phyloP scores from a whole-genome alignment of 352 stramenopile genomes.

The Pythium chondricola region DNA sequence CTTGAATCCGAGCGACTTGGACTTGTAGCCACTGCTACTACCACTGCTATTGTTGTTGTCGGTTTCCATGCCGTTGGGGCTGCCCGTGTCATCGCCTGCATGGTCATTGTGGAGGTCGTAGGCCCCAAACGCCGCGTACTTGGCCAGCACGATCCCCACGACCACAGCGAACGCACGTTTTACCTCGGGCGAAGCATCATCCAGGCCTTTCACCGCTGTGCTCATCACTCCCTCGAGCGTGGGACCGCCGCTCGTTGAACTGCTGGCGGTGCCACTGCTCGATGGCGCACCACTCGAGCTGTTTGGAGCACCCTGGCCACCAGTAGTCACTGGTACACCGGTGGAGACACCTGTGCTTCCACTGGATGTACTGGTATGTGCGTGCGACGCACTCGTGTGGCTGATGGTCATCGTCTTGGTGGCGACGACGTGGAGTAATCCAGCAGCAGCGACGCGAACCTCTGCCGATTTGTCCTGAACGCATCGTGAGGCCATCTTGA shows the following conservation, averaged over 20 bases:
- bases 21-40: constrained; percentile 20
- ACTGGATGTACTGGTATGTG: background rate
- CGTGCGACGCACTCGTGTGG: background rate
- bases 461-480: constrained; percentile 76
- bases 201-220: constrained; percentile 69
- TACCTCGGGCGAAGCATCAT: constrained; percentile 57
- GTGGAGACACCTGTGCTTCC: background rate
- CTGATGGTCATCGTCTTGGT: constrained; percentile 33
- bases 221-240: constrained; percentile 69
- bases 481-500: constrained; percentile 66
- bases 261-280: background rate
- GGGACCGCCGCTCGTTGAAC: constrained; percentile 20
- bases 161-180: constrained; percentile 57
- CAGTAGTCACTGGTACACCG: no score
- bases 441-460: constrained; percentile 53
- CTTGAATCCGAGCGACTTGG: constrained; percentile 64
- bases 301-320: background rate
- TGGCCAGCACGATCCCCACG: constrained; percentile 71
- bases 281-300: constrained; percentile 2
- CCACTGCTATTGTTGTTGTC: background rate
- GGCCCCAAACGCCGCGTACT: constrained; percentile 53
- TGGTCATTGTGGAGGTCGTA: constrained; percentile 36
- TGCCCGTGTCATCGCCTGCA: constrained; percentile 11
- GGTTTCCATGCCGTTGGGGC: background rate
- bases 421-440: constrained; percentile 57